A percentile compares a stretch with the other conserved stretches of the same genome.
Evolutionary conservation across 1,284 basidiomycete genomes (phyloP).

Genomic region (Mycosarcoma maydis): DNA sequence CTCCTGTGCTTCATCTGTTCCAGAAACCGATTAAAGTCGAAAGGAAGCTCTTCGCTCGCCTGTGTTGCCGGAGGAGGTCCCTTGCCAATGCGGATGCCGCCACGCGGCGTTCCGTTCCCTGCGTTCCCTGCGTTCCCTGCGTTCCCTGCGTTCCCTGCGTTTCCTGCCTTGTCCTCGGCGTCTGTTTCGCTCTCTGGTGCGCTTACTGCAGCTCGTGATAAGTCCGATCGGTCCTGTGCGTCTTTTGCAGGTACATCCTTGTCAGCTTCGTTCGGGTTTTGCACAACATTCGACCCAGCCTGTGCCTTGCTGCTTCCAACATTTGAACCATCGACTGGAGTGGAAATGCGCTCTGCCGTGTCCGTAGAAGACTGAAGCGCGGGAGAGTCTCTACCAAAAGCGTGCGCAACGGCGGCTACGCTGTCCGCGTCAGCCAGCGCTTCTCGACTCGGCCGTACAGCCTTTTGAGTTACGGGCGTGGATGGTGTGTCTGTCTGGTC

Average conservation of each 20-base stretch:
- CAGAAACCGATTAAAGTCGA: slow-evolving; percentile 66
- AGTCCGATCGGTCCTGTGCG: not conserved
- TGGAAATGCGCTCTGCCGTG: slow-evolving; percentile 19
- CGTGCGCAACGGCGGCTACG: slow-evolving; percentile 52
- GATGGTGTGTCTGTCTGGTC: slow-evolving; percentile 1
- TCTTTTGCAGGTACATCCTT: not conserved
- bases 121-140: no score
- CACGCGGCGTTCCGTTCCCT: slow-evolving; percentile 5
- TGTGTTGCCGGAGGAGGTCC: slow-evolving; percentile 52
- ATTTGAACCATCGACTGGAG: slow-evolving; percentile 4
- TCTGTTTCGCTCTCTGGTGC: not conserved
- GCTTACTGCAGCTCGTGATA: not conserved
- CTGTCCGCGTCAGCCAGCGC: slow-evolving; percentile 41
- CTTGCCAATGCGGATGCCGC: slow-evolving; percentile 53
- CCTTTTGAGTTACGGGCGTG: slow-evolving; percentile 5
- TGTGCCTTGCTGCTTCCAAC: slow-evolving; percentile 1
- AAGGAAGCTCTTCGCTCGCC: slow-evolving; percentile 59
- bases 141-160: no score
- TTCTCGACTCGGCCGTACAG: slow-evolving; percentile 6
- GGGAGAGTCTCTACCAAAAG: slow-evolving; percentile 45
- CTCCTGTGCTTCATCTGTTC: slow-evolving; percentile 66
- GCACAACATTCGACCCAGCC: not conserved
- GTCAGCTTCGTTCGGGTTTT: not conserved
- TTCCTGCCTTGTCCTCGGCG: not conserved
- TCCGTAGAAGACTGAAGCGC: slow-evolving; percentile 27